Base-by-base conservation (phyloP, 306 rosid species). In the Crotalaria pallida region DNA sequence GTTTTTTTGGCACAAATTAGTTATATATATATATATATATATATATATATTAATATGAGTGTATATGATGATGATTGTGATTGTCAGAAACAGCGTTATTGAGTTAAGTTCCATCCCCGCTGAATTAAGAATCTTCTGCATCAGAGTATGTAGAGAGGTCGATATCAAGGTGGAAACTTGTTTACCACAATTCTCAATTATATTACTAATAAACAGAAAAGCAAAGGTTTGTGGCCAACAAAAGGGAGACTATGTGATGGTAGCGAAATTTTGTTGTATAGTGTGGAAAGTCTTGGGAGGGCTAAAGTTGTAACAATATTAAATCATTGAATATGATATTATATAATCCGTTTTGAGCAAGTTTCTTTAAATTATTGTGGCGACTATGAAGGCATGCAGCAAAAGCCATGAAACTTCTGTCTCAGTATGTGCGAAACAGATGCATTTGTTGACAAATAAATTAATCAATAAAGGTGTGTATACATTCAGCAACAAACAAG, bases 61-160 rank as follows among this genome's bases (percentile, higher is more conserved):
- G 27, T 55, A 23, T 23, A 21, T 77, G 60, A 70, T 36, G 63
- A 16, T 70, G n/a, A n/a, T 53, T 71, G 55, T 55, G 47, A 63
- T 21, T 44, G 55, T 43, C 33, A 18, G 45, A 63, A 27, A 64
- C 40, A 16, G 65, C 45, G 65, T 26, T 64, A 74, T 64, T 53
- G 58, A 50, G 13, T 57, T 43, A 21, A 72, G 71, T 43, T 16
- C 58, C 52, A 29, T 16, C 58, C 52, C 38, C 53, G 24, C 45
- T 36, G 41, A 81, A 78, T 8, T 1, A 31, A 31, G 84, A 80
- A 84, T 83, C 79, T 69, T 84, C 10, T 41, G 51, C 29, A n/a
- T n/a, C n/a, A 52, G 63, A 57, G 10, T n/a, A n/a, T n/a, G n/a
- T 65, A 67, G 64, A 51, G 47, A 50, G 47, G 71, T 45, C 63